A percentile compares a stretch with the other conserved stretches of the same genome.
Conservation (phyloP, 495 filamentous ascomycete species). For the Aspergillus heteromorphus region DNA sequence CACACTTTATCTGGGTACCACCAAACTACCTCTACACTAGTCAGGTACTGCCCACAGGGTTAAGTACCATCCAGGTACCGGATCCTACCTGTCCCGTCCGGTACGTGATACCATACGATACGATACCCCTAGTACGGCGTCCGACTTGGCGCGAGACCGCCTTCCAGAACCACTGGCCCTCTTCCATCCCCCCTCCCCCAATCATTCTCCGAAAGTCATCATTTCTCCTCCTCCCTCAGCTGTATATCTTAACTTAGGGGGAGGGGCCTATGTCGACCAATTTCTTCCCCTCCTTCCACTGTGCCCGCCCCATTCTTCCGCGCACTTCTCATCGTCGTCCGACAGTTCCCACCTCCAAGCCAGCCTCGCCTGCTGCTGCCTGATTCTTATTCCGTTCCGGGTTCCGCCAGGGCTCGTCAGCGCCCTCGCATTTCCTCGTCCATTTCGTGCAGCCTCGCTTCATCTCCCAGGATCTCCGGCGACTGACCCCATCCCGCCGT, state of each 20-base stretch:
- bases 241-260: neutral
- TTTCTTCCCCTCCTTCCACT: neutral
- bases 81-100: neutral
- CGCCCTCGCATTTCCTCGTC: constrained; percentile 4
- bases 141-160: constrained; percentile 21
- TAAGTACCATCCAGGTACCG: too few species aligned
- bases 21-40: neutral
- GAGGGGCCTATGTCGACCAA: neutral
- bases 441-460: constrained; percentile 2
- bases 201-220: neutral
- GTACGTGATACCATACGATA: neutral
- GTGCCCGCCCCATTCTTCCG: neutral
- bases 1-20: neutral
- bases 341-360: neutral
- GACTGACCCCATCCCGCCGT: constrained; percentile 3
- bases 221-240: neutral
- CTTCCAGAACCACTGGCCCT: constrained; percentile 21
- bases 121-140: too few species aligned
- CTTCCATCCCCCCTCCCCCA: neutral
- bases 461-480: constrained; percentile 7
- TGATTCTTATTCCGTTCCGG: constrained; percentile 1
- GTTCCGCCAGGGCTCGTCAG: constrained; percentile 2
- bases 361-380: neutral
- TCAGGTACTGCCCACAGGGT: too few species aligned
- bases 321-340: neutral